Conservation (phyloP, 2,329 filamentous ascomycete species). For the Exophiala sp. region DNA sequence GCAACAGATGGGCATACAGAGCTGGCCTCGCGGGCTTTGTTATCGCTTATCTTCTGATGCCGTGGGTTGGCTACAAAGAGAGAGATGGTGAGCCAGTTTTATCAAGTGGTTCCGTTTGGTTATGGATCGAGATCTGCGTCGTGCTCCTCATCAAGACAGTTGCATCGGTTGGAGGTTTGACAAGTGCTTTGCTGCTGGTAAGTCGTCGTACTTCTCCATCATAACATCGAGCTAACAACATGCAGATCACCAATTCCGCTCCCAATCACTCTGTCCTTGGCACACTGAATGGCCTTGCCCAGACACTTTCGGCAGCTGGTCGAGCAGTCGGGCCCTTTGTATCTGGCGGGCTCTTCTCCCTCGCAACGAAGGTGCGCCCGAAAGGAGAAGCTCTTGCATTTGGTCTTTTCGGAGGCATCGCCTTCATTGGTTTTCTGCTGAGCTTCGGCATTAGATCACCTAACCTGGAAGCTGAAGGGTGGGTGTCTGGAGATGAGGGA, state of each 20-base stretch:
- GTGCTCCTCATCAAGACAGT: constrained; percentile 86
- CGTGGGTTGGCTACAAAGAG: constrained; percentile 76
- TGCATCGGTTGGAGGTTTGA: constrained; percentile 82
- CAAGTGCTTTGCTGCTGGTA: constrained; percentile 82
- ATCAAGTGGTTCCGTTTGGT: constrained; percentile 62
- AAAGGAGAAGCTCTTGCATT: constrained; percentile 85
- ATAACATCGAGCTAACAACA: not conserved
- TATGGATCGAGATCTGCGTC: constrained; percentile 76
- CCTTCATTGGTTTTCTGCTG: constrained; percentile 73
- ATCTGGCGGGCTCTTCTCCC: constrained; percentile 79
- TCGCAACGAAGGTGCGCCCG: constrained; percentile 67
- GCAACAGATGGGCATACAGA: constrained; percentile 82
- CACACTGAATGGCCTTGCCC: constrained; percentile 86
- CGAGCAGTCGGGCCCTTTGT: constrained; percentile 84
- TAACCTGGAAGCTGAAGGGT: constrained; percentile 57
- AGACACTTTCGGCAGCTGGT: constrained; percentile 87
- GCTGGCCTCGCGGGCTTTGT: constrained; percentile 75
- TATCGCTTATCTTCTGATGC: constrained; percentile 79
- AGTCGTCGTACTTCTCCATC: constrained; percentile 33
- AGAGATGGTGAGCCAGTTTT: constrained; percentile 47
- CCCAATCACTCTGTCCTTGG: constrained; percentile 82
- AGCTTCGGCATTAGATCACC: constrained; percentile 72
- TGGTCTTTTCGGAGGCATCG: constrained; percentile 79
- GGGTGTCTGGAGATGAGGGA: constrained; percentile 42
- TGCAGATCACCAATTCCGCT: constrained; percentile 86